Percentiles rank a stretch among this genome's conserved stretches.
Conservation (phyloP, 1,284 basidiomycete genomes). For the Microbotryum saponariae region DNA sequence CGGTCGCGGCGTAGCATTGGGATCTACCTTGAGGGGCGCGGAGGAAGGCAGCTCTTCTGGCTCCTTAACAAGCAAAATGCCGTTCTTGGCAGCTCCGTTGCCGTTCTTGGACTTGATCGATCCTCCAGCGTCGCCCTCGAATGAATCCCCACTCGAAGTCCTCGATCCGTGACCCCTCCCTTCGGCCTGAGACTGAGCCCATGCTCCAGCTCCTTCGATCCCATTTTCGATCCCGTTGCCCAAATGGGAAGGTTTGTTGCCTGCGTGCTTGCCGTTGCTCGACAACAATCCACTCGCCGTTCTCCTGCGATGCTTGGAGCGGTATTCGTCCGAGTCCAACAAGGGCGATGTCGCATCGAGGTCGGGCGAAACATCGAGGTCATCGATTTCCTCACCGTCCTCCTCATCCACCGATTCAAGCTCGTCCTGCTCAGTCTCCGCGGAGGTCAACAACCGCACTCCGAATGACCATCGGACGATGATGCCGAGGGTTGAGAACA, state of each 20-base stretch:
- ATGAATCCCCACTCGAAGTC: background rate
- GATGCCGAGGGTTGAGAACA: constrained; percentile 45
- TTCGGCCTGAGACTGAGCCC: background rate
- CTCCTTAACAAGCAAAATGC: background rate
- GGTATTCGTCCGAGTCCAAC: no score
- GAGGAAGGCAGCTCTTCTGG: background rate
- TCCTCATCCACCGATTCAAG: constrained; percentile 2
- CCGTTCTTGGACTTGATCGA: background rate
- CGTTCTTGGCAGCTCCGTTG: background rate
- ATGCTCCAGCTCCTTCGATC: constrained; percentile 2
- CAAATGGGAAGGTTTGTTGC: background rate
- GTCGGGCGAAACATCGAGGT: no score
- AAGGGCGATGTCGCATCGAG: no score
- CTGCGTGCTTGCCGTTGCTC: background rate
- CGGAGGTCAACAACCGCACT: constrained; percentile 42
- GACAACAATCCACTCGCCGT: background rate
- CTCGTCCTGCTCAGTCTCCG: constrained; percentile 33
- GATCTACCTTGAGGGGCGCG: background rate
- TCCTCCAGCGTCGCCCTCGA: background rate
- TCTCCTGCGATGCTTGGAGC: no score
- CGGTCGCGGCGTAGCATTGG: background rate
- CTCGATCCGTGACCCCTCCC: no score
- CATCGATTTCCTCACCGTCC: background rate
- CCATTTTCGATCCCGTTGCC: constrained; percentile 5
- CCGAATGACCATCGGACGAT: constrained; percentile 45